A percentile compares a stretch with the other conserved stretches of the same genome.
Evolutionary conservation across 345 rosid genomes (phyloP).

Genomic region (Acer negundo): DNA sequence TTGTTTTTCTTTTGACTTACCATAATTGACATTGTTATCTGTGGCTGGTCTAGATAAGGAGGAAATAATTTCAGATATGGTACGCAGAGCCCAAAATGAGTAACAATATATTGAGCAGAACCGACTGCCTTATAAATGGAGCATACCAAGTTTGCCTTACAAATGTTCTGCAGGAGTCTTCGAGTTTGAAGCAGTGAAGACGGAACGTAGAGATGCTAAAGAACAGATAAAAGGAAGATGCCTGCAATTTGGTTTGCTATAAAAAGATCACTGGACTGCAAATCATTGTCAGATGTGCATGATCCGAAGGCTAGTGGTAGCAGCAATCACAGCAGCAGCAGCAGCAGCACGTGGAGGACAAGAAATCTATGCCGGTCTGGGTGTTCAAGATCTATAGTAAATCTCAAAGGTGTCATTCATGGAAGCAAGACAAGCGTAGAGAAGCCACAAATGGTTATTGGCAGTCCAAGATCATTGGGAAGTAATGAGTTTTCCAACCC

Average conservation of each 20-base stretch:
- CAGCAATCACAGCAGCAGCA: constrained; percentile 8
- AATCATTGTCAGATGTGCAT: constrained; percentile 29
- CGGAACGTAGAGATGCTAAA: not conserved
- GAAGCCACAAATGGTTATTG: constrained; percentile 13
- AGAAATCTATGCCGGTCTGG: constrained; percentile 23
- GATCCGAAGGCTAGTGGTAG: constrained; percentile 31
- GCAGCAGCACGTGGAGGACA: constrained; percentile 14
- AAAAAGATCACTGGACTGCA: constrained; percentile 51
- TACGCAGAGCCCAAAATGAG: constrained; percentile 7
- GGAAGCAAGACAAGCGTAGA: constrained; percentile 38
- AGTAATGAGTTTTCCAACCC: constrained; percentile 39
- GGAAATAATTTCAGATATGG: constrained; percentile 3
- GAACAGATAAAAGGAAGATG: constrained; percentile 27
- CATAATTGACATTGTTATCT: not conserved
- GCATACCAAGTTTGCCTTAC: not conserved
- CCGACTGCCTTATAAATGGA: not conserved
- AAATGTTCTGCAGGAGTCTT: not conserved
- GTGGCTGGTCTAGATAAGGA: constrained; percentile 9
- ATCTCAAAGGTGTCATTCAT: constrained; percentile 39
- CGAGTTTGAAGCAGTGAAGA: not conserved
- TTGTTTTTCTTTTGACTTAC: not conserved
- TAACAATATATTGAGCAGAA: not conserved
- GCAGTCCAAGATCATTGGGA: constrained; percentile 51
- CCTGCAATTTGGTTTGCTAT: constrained; percentile 47
- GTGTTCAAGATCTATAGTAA: constrained; percentile 46